Evolutionary conservation across 495 filamentous ascomycete genomes (phyloP).

Genomic region (Schizothecium vesticola): DNA sequence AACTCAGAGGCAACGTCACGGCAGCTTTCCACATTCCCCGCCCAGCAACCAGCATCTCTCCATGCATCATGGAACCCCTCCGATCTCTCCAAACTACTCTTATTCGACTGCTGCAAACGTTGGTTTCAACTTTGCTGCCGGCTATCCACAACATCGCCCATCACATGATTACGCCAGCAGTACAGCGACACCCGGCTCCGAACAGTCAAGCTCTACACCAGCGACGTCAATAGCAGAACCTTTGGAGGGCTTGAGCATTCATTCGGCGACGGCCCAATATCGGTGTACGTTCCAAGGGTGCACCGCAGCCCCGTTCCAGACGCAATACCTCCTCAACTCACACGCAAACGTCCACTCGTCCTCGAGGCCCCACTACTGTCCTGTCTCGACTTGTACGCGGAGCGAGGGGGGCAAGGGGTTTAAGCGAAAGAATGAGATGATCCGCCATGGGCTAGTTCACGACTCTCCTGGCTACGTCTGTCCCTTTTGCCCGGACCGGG

Average conservation of each 20-base stretch:
- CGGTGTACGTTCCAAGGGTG: slow-evolving; percentile 51
- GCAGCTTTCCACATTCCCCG: slow-evolving; percentile 22
- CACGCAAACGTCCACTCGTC: slow-evolving; percentile 96
- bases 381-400: slow-evolving; percentile 71
- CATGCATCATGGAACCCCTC: slow-evolving; percentile 30
- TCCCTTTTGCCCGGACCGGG: slow-evolving; percentile 90
- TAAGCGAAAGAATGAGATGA: slow-evolving; percentile 99
- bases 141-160: slow-evolving; percentile 16
- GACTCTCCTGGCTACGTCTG: slow-evolving; percentile 95
- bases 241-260: slow-evolving; percentile 46
- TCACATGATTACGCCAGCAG: slow-evolving; percentile 19
- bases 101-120: not conserved
- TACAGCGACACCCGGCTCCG: slow-evolving; percentile 29
- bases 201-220: slow-evolving; percentile 32
- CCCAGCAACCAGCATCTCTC: slow-evolving; percentile 14
- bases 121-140: slow-evolving; percentile 8
- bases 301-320: slow-evolving; percentile 82
- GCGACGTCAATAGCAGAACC: slow-evolving; percentile 39
- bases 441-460: slow-evolving; percentile 91
- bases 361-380: slow-evolving; percentile 85
- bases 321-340: slow-evolving; percentile 76
- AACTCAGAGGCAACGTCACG: slow-evolving; percentile 30
- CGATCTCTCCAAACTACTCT: slow-evolving; percentile 27
- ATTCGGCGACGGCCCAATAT: slow-evolving; percentile 16
- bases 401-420: slow-evolving; percentile 86